Evolutionary conservation across 371 early-diverging fungal species (phyloP).

Genomic region (Mortierella sp.): DNA sequence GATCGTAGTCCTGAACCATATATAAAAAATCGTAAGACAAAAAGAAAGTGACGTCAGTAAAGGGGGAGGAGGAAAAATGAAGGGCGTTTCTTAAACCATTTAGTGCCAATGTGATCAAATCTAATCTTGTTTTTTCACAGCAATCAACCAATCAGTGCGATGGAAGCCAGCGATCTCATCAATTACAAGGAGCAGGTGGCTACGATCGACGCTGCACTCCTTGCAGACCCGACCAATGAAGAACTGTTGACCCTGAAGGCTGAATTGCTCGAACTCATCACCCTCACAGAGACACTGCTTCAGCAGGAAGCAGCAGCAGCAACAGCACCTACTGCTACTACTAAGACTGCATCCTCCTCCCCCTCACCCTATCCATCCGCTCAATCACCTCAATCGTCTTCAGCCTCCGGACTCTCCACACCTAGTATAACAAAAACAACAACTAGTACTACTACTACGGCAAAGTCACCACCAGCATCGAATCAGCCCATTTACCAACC

Average conservation of each 20-base stretch:
- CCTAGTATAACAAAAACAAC: too few relatives aligned
- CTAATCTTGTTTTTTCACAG: too few relatives aligned
- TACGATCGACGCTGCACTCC: constrained; percentile 71
- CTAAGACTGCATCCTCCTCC: constrained; percentile 10
- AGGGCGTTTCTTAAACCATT: too few relatives aligned
- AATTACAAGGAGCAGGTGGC: constrained; percentile 48
- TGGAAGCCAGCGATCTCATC: constrained; percentile 31
- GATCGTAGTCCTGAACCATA: neutral
- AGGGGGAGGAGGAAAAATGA: too few relatives aligned
- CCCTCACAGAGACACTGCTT: constrained; percentile 63
- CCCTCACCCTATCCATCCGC: neutral
- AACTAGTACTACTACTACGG: neutral
- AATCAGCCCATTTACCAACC: constrained; percentile 51
- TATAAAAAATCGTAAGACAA: too few relatives aligned
- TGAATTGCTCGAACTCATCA: constrained; percentile 80
- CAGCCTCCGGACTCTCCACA: constrained; percentile 11
- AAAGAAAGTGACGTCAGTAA: neutral
- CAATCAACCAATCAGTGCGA: too few relatives aligned
- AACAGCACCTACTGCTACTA: constrained; percentile 30
- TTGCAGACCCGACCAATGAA: constrained; percentile 74
- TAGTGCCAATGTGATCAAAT: too few relatives aligned
- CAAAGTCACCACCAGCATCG: constrained; percentile 2
- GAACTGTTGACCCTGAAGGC: constrained; percentile 75
- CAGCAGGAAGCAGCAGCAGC: constrained; percentile 34
- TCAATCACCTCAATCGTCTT: constrained; percentile 1